Evolutionary conservation across 306 rosid species (phyloP), one percentile per base, ranked within the genome.

Genomic region (Malus fusca): DNA sequence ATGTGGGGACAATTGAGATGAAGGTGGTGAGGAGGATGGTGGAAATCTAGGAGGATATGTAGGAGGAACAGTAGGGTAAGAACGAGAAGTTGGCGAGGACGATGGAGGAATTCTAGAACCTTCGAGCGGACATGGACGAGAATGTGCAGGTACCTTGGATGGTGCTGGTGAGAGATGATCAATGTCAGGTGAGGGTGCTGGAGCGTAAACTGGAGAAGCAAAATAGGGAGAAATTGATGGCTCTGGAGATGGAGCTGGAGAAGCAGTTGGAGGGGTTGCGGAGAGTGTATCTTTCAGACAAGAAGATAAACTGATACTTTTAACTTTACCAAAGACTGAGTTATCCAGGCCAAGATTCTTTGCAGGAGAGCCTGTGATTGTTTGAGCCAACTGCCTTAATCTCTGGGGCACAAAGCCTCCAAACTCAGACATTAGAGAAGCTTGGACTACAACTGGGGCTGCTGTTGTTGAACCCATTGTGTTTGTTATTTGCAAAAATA

Each of bases 341-440:
- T 92, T 81, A 85, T 90, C 79, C 33, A 89, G 98, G 75, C 98
- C 92, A 25, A 95, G 97, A 84, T 92, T 92, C 86, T 75, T 80
- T 64, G 77, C 78, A 11, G 84, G 82, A 79, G 90, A 89, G 51
- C 80, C 85, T 4, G 66, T 55, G 69, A 95, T 83, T 73, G 83
- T 83, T 77, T 84, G 76, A 71, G 92, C 97, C 88, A 95, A 83
- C 82, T 95, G 93, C 51, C 82, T 87, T 73, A 89, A 79, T 77
- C 98, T 88, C 85, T 80, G 92, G 18, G 92, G 90, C 75, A 72
- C 69, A 64, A 90, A 86, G 43, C 73, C 81, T 79, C 93, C 95
- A 66, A 64, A 73, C 59, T 68, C 85, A 31, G 90, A 82, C 76
- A 83, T 31, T 52, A 95, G 81, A 4, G 96, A 87, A 73, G 90